Conservation (phyloP, 2,329 filamentous ascomycete genomes). For the Graphiopsis chlorocephala region DNA sequence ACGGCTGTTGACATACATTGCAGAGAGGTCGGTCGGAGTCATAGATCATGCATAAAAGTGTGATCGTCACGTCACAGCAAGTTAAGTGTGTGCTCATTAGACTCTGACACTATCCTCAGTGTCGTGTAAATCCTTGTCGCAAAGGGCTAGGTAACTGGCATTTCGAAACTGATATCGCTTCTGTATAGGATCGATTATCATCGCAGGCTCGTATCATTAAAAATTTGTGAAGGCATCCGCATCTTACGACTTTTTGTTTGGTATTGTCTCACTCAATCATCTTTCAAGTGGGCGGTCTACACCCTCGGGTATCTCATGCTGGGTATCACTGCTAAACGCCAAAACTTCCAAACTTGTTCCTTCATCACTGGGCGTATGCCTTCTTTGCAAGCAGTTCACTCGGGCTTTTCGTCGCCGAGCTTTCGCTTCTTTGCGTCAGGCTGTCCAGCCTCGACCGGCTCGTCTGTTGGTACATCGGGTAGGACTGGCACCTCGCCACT, state of each 20-base stretch:
- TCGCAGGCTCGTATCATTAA: not conserved
- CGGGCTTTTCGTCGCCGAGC: constrained; percentile 16
- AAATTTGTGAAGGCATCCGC: not conserved
- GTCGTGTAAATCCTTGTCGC: no score
- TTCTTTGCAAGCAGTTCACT: not conserved
- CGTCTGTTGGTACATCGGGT: constrained; percentile 48
- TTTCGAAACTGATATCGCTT: no score
- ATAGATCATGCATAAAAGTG: no score
- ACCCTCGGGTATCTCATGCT: constrained; percentile 11
- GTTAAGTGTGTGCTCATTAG: no score
- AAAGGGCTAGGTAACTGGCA: no score
- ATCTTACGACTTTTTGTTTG: not conserved
- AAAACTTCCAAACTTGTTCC: not conserved
- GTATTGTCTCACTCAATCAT: not conserved
- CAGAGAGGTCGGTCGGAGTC: no score
- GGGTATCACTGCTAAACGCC: not conserved
- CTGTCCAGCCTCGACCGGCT: constrained; percentile 44
- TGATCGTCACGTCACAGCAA: no score
- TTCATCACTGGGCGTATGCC: no score
- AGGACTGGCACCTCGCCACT: constrained; percentile 40
- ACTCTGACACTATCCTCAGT: no score
- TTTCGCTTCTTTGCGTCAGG: constrained; percentile 50
- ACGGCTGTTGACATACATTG: no score
- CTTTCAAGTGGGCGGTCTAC: not conserved
- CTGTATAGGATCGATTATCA: not conserved